These are phyloP conservation scores for Ustilaginoidea virens DNA, from an alignment of 2,329 filamentous ascomycete species.

Conservation along the genomic window DNA sequence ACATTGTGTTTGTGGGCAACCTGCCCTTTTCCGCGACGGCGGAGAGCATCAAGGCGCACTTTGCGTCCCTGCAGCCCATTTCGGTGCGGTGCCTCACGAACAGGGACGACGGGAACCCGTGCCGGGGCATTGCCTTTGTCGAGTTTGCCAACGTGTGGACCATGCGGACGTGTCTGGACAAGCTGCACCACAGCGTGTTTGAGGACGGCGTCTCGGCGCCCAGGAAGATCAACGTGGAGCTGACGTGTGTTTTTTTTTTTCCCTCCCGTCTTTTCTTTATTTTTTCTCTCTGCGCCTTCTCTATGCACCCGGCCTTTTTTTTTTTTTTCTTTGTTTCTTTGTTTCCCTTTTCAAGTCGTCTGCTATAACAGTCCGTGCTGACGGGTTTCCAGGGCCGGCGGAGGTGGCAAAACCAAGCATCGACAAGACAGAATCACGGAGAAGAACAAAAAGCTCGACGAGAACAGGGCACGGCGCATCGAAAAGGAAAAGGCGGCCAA, in stretches of 20 bases:
- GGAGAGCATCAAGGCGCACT: slow-evolving; percentile 56
- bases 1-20: slow-evolving; percentile 44
- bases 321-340: neutral
- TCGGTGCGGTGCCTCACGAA: slow-evolving; percentile 53
- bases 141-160: slow-evolving; percentile 77
- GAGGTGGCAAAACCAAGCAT: slow-evolving; percentile 61
- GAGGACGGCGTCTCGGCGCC: slow-evolving; percentile 35
- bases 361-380: neutral
- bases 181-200: slow-evolving; percentile 78
- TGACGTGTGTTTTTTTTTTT: slow-evolving; percentile 46
- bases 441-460: slow-evolving; percentile 78
- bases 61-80: slow-evolving; percentile 45
- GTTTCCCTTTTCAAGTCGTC: neutral
- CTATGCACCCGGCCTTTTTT: neutral
- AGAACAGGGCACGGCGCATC: slow-evolving; percentile 36
- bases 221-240: slow-evolving; percentile 79
- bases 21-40: slow-evolving; percentile 72
- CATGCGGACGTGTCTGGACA: slow-evolving; percentile 85
- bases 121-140: slow-evolving; percentile 70
- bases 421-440: slow-evolving; percentile 63
- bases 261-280: neutral
- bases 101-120: slow-evolving; percentile 41
- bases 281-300: slow-evolving; percentile 2
- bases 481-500: slow-evolving; percentile 28
- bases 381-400: slow-evolving; percentile 49